phyloP scores from a whole-genome alignment of 352 stramenopile species.

The Pythium apleroticum region DNA sequence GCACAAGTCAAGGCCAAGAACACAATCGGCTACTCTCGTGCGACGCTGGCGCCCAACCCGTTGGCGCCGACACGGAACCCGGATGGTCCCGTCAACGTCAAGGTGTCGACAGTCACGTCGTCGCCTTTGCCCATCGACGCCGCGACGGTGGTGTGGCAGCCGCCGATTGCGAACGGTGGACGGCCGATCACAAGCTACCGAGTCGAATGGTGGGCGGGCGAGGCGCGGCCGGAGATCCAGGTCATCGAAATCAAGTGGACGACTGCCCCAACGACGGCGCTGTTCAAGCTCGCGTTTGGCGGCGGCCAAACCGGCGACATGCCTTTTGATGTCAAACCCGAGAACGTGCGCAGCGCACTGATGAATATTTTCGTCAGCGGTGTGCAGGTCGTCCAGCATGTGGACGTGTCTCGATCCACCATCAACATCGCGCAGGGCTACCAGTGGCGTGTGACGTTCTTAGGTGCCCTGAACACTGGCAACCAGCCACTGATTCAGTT shows the following conservation, averaged over 20 bases:
- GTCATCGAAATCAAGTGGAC: constrained; percentile 86
- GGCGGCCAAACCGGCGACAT: constrained; percentile 64
- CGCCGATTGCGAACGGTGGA: constrained; percentile 55
- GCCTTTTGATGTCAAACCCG: constrained; percentile 68
- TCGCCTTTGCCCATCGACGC: constrained; percentile 50
- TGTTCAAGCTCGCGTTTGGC: constrained; percentile 81
- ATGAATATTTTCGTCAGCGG: constrained; percentile 78
- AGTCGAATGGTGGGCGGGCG: constrained; percentile 79
- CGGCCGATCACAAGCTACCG: constrained; percentile 71
- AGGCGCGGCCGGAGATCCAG: constrained; percentile 66
- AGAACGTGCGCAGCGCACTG: constrained; percentile 81
- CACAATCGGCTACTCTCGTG: constrained; percentile 60
- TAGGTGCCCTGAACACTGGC: constrained; percentile 26
- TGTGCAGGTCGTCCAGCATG: constrained; percentile 26
- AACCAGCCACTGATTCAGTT: constrained; percentile 72
- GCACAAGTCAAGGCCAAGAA: constrained; percentile 83
- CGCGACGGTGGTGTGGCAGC: constrained; percentile 71
- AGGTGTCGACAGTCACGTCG: constrained; percentile 49
- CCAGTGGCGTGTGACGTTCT: constrained; percentile 52
- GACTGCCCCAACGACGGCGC: constrained; percentile 41
- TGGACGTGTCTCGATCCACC: constrained; percentile 49
- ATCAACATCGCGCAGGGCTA: constrained; percentile 56
- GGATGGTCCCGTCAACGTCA: constrained; percentile 52
- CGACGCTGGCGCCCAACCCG: constrained; percentile 56
- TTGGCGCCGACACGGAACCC: constrained; percentile 54